phyloP scores from a whole-genome alignment of 140 eudicot genomes.

The Oenanthe javanica region DNA sequence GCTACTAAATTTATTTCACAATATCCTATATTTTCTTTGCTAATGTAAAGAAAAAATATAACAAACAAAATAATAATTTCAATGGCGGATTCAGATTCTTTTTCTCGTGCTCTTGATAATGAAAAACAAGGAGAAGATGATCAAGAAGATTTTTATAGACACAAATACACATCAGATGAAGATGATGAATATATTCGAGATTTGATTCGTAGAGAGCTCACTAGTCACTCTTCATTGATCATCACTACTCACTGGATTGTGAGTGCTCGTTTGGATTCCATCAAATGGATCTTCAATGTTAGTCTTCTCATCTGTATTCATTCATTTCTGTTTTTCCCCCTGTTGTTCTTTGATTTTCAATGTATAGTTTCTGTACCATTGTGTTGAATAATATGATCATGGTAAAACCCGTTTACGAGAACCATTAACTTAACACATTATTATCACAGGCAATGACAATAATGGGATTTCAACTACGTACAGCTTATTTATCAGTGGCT shows the following conservation, averaged over 20 bases:
- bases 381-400: not conserved
- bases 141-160: slow-evolving; percentile 3
- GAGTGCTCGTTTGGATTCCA: slow-evolving; percentile 40
- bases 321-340: not conserved
- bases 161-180: not conserved
- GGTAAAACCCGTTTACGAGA: no score
- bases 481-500: slow-evolving; percentile 51
- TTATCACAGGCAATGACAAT: slow-evolving; percentile 28
- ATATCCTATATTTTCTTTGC: slow-evolving; percentile 10
- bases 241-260: slow-evolving; percentile 22
- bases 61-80: not conserved
- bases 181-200: slow-evolving; percentile 37
- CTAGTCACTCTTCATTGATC: not conserved
- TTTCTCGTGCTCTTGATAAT: slow-evolving; percentile 27
- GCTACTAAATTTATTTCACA: not conserved
- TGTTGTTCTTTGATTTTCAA: not conserved
- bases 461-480: slow-evolving; percentile 30
- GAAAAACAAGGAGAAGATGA: slow-evolving; percentile 12
- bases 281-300: slow-evolving; percentile 55
- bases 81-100: slow-evolving; percentile 26
- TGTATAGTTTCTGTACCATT: not conserved
- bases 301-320: not conserved
- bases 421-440: not conserved
- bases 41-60: not conserved
- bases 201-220: slow-evolving; percentile 29